phyloP scores from a whole-genome alignment of 225 moss, liverwort and hornwort genomes.

The Bryum argenteum region DNA sequence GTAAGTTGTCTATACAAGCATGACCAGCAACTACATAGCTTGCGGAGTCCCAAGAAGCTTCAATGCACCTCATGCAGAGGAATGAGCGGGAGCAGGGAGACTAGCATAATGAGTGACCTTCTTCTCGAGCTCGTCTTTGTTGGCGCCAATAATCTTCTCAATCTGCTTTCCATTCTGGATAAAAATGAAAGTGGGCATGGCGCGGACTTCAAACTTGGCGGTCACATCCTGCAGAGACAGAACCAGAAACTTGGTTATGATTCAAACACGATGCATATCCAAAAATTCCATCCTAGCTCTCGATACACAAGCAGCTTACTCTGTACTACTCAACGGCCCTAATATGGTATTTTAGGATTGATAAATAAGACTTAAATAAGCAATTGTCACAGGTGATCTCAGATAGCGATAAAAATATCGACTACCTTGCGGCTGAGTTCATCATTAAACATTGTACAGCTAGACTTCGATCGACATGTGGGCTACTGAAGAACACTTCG shows the following conservation, averaged over 20 bases:
- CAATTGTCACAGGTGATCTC: no score
- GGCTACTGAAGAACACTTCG: no score
- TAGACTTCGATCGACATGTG: no score
- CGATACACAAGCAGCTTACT: no score
- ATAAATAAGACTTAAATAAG: no score
- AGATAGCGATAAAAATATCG: no score
- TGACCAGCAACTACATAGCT: conserved; percentile 13
- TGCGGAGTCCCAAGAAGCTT: neutral
- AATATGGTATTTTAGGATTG: no score
- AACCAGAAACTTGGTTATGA: neutral
- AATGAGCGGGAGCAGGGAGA: neutral
- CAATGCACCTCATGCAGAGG: conserved; percentile 20
- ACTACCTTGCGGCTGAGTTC: no score
- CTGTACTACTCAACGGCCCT: no score
- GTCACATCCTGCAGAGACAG: conserved; percentile 51
- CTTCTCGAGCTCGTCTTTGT: conserved; percentile 73
- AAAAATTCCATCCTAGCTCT: no score
- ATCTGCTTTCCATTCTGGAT: conserved; percentile 60
- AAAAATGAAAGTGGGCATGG: conserved; percentile 94
- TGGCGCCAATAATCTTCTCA: conserved; percentile 84
- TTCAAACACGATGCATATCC: neutral
- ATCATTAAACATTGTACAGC: no score
- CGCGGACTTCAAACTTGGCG: conserved; percentile 68
- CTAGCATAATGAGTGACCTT: conserved; percentile 31
- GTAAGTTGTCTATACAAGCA: conserved; percentile 21